Conservation (phyloP, 78 protist species). For the Planoprotostelium fungivorum region DNA sequence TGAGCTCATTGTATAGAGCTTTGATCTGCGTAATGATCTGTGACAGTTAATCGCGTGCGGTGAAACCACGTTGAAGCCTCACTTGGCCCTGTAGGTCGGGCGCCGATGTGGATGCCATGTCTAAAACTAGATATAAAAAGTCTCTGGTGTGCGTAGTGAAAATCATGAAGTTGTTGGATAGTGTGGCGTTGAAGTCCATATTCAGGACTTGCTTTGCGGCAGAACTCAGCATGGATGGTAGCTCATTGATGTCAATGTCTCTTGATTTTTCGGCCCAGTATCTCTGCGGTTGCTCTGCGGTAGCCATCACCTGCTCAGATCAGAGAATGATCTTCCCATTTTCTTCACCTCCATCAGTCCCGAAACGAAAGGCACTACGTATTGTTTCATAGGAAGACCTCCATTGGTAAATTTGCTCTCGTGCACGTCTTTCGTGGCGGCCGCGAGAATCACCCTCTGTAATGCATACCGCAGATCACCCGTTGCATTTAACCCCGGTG, state of each 20-base stretch:
- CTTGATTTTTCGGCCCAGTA: not conserved
- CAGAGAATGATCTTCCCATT: too few species aligned
- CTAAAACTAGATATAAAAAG: not conserved
- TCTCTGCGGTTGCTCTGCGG: not conserved
- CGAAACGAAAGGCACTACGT: not conserved
- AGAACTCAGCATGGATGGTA: not conserved
- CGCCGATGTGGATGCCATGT: not conserved
- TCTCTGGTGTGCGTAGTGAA: not conserved
- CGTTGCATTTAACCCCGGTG: not conserved
- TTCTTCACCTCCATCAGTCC: not conserved
- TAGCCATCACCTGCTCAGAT: not conserved
- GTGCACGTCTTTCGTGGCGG: not conserved
- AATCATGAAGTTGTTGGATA: not conserved
- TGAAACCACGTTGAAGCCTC: not conserved
- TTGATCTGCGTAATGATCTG: not conserved
- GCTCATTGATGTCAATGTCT: not conserved
- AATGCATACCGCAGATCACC: not conserved
- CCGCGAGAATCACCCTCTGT: not conserved
- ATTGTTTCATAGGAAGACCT: not conserved
- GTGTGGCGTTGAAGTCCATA: not conserved
- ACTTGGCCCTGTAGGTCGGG: not conserved
- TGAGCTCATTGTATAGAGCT: not conserved
- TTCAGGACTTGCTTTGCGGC: not conserved
- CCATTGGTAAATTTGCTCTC: not conserved
- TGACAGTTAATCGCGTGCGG: not conserved